A percentile compares a stretch with the other conserved stretches of the same genome.
Conservation (phyloP, 306 rosid genomes). For the Glycine soja region DNA sequence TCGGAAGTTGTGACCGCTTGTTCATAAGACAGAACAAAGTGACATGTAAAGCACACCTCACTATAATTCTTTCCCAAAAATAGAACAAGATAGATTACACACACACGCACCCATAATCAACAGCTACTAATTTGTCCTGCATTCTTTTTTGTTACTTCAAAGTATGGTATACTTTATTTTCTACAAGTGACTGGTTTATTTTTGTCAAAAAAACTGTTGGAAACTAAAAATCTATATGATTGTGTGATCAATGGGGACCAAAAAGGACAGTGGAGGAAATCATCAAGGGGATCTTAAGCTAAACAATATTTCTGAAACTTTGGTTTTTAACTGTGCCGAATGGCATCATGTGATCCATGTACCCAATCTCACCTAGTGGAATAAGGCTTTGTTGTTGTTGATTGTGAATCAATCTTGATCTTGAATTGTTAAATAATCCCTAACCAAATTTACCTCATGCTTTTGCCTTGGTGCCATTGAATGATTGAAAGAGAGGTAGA, state of each 20-base stretch:
- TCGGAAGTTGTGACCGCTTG: neutral
- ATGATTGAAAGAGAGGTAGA: neutral
- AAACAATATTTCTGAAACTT: too few species aligned
- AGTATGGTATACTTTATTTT: neutral
- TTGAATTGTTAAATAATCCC: constrained; percentile 2
- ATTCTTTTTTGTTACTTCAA: neutral
- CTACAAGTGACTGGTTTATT: neutral
- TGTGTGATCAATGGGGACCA: too few species aligned
- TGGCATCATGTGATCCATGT: too few species aligned
- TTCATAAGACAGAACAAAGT: neutral
- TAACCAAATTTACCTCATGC: neutral
- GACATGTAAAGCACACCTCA: neutral
- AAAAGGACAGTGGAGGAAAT: too few species aligned
- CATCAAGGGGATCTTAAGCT: too few species aligned
- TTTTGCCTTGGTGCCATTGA: neutral
- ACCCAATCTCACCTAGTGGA: too few species aligned
- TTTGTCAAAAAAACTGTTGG: neutral
- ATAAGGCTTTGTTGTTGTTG: too few species aligned
- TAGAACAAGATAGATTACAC: neutral
- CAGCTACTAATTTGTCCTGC: constrained; percentile 2
- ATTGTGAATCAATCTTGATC: constrained; percentile 1
- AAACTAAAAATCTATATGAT: neutral
- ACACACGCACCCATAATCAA: neutral
- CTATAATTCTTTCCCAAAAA: neutral
- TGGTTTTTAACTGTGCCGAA: too few species aligned